phyloP scores from a whole-genome alignment of 2,329 filamentous ascomycete species.

The Bimuria novae-zelandiae region DNA sequence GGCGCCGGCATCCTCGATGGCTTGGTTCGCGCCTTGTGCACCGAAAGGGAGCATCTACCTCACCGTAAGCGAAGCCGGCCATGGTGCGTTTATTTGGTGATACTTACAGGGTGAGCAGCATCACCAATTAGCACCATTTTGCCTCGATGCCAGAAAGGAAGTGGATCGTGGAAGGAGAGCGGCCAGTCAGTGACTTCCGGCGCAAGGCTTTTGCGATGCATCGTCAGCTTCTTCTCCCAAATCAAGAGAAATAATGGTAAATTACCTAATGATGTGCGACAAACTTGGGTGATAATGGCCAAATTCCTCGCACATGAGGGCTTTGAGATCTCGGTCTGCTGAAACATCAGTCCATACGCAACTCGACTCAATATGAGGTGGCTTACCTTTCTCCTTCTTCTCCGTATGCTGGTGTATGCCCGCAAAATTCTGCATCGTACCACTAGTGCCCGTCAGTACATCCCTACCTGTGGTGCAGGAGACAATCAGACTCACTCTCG shows the following conservation, averaged over 20 bases:
- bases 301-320: too few species aligned
- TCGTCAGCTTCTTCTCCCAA: too few species aligned
- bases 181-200: conserved; percentile 5
- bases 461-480: too few species aligned
- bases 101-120: conserved; percentile 6
- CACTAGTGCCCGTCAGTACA: neutral
- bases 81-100: neutral
- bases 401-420: conserved; percentile 7
- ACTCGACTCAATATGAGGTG: too few species aligned
- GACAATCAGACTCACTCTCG: neutral
- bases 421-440: conserved; percentile 10
- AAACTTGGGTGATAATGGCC: too few species aligned
- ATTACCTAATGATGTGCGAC: too few species aligned
- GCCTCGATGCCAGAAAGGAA: conserved; percentile 1
- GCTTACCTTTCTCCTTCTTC: neutral
- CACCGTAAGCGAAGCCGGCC: neutral
- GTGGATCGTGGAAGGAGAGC: neutral
- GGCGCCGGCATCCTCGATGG: conserved; percentile 9
- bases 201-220: neutral
- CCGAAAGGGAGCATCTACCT: conserved; percentile 7
- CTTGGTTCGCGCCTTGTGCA: conserved; percentile 6
- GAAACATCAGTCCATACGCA: too few species aligned
- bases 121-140: conserved; percentile 10
- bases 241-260: too few species aligned
- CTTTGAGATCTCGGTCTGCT: too few species aligned